Conservation (phyloP, 495 filamentous ascomycete genomes). For the Talaromyces thailandensis region DNA sequence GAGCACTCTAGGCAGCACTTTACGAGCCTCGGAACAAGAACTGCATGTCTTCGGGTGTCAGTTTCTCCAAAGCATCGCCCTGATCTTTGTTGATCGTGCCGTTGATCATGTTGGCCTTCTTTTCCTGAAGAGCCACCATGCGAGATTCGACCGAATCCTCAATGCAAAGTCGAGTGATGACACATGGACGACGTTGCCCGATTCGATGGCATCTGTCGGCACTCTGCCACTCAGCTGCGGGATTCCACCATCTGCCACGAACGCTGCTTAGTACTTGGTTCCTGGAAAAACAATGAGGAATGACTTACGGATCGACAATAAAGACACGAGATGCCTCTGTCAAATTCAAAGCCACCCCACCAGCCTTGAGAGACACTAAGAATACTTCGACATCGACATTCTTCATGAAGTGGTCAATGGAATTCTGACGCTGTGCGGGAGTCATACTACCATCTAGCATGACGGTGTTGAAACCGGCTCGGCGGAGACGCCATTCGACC, state of each 20-base stretch:
- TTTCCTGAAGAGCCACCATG: conserved; percentile 92
- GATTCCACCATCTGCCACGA: conserved; percentile 82
- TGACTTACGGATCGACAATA: conserved; percentile 82
- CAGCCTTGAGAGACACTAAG: conserved; percentile 88
- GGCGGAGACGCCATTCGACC: conserved; percentile 90
- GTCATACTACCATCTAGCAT: conserved; percentile 97
- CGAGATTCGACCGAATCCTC: conserved; percentile 93
- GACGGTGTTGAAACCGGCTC: conserved; percentile 92
- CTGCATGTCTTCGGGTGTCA: conserved; percentile 85
- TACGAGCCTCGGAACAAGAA: conserved; percentile 78
- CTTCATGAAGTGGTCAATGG: conserved; percentile 91
- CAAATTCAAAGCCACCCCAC: conserved; percentile 89
- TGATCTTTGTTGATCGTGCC: conserved; percentile 91
- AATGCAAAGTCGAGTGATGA: conserved; percentile 88
- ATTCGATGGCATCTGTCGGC: conserved; percentile 97
- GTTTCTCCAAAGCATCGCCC: conserved; percentile 68
- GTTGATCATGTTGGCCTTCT: conserved; percentile 93
- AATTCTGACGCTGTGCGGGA: conserved; percentile 80
- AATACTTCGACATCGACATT: conserved; percentile 90
- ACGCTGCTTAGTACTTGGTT: conserved; percentile 11
- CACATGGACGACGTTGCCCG: conserved; percentile 84
- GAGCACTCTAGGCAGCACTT: background rate
- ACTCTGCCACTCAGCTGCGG: conserved; percentile 93
- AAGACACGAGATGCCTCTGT: conserved; percentile 92
- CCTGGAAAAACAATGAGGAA: background rate